A percentile compares a stretch with the other conserved stretches of the same genome.
phyloP scores from a whole-genome alignment of 129 eudicot genomes.

The Artemisia annua region DNA sequence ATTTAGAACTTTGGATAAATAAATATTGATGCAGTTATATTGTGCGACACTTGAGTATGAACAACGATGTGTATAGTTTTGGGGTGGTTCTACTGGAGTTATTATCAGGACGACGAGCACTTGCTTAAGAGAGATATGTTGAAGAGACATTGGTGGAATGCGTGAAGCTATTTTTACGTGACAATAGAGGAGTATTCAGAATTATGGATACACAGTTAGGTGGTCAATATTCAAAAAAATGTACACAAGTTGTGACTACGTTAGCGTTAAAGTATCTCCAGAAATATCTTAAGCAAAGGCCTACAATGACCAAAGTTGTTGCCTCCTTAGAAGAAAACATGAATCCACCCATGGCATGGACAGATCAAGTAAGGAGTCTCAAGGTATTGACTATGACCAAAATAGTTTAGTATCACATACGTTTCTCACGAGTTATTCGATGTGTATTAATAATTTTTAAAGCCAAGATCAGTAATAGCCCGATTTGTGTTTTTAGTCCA shows the following conservation, averaged over 20 bases:
- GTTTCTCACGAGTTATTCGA: not conserved
- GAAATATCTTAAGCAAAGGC: constrained; percentile 52
- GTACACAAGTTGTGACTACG: constrained; percentile 52
- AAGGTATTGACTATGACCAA: constrained; percentile 49
- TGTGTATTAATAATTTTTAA: too few species aligned
- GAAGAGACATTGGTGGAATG: too few species aligned
- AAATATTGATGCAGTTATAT: too few species aligned
- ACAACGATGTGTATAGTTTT: too few species aligned
- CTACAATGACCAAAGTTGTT: constrained; percentile 56
- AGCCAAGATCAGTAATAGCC: too few species aligned
- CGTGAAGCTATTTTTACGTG: not conserved
- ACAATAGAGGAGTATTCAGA: constrained; percentile 57
- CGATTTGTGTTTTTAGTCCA: too few species aligned
- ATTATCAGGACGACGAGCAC: too few species aligned
- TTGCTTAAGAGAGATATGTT: too few species aligned
- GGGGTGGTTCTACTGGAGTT: too few species aligned
- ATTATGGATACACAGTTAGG: constrained; percentile 77
- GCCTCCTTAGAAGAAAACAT: constrained; percentile 44
- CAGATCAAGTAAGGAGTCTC: constrained; percentile 68
- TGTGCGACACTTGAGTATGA: too few species aligned
- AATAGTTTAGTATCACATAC: not conserved
- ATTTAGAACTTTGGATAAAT: too few species aligned
- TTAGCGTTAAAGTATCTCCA: constrained; percentile 57
- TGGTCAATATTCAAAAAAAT: constrained; percentile 67
- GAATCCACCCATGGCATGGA: constrained; percentile 76